Evolutionary conservation across 2,329 filamentous ascomycete genomes (phyloP).

Genomic region (Pestalotiopsis sp.): DNA sequence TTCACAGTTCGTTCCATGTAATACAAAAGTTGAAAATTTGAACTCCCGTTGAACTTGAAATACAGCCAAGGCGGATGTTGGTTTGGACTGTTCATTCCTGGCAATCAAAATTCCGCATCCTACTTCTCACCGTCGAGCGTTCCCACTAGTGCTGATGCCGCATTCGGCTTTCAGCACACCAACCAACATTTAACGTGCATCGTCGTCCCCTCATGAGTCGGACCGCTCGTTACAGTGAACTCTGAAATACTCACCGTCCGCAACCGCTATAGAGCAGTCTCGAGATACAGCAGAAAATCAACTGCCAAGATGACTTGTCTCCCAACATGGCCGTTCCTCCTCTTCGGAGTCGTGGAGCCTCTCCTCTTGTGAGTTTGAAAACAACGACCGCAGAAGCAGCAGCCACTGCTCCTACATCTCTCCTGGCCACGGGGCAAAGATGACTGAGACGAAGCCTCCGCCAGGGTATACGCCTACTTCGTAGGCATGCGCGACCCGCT

Average conservation of each 20-base stretch:
- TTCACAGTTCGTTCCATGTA: no score
- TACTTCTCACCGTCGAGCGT: neutral
- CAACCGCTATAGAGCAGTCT: neutral
- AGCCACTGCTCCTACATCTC: neutral
- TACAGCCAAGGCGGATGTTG: neutral
- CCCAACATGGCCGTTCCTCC: constrained; percentile 4
- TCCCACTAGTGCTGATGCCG: neutral
- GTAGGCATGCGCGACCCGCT: constrained; percentile 25
- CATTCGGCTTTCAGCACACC: neutral
- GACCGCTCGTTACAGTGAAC: no score
- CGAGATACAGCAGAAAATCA: neutral
- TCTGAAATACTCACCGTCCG: neutral
- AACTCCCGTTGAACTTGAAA: no score
- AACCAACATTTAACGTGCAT: neutral
- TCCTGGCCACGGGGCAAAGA: neutral
- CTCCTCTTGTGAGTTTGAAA: constrained; percentile 25
- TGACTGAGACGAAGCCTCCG: neutral
- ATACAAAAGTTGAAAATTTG: no score
- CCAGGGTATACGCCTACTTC: constrained; percentile 27
- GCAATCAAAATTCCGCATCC: neutral
- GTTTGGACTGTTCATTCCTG: neutral
- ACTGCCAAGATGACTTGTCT: neutral
- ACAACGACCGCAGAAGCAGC: constrained; percentile 13
- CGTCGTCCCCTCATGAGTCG: neutral
- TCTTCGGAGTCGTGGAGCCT: constrained; percentile 24